Base-by-base conservation (phyloP, 1,139 yeast species). In the Geotrichum histeridarum region DNA sequence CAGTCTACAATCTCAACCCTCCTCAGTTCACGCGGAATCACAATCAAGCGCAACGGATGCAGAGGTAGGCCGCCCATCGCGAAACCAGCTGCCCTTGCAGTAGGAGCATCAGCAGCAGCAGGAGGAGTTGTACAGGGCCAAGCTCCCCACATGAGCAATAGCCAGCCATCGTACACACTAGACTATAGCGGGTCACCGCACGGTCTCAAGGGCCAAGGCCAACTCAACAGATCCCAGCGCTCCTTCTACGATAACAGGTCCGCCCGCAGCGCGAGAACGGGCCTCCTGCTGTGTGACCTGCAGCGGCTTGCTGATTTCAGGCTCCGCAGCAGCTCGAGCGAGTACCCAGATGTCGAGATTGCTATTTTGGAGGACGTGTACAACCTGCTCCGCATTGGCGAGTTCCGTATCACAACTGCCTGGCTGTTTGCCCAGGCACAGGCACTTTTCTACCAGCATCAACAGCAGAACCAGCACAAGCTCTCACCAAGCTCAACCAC, bases 1-100 rank as follows among this genome's bases (percentile, higher is more conserved):
- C 54, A 51, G 30, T 38, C 46, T 8, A 51, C 54, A 2, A 51
- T 51, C 14, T 51, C 54, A 4, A 51, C 54, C 1, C 44, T 51
- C 12, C 41, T 51, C n/a, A 27, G 43, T 14, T 45, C 50, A 8
- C 27, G 42, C 9, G 54, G 54, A 7, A 51, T 51, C 30, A 44
- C 54, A 7, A 51, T 51, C 12, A 51, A 45, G 31, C 36, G 48
- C 7, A 39, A 38, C 12, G 54, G 54, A 2, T 47, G 54, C 31
- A 39, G 54, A n/a, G 54, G 54, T 12, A 31, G 54, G 2, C 54
- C 54, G 18, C 50, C 54, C 27, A 48, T 48, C 18, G 18, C 14
- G 1, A 45, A 45, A 27, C 27, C n/a, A 18, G 30, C 43, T 2
- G 8, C 43, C n/a, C 27, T 12, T 5, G 43, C 6, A 18, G 30